These are phyloP conservation scores for Xylaria sp. DNA, from an alignment of 2,329 filamentous ascomycete species.

Conservation along the genomic window DNA sequence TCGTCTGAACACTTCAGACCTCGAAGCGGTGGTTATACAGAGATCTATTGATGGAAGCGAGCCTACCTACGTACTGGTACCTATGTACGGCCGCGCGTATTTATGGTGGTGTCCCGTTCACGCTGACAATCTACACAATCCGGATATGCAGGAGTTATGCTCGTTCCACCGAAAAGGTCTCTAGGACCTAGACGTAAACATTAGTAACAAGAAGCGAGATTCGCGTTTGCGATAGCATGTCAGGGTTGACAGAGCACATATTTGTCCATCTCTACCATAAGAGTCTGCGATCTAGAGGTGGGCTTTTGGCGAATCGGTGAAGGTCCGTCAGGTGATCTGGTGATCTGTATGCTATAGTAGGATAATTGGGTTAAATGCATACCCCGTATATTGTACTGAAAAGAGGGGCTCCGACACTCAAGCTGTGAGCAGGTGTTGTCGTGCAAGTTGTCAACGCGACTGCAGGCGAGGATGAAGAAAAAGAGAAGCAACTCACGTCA, in stretches of 20 bases:
- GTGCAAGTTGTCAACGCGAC: not conserved
- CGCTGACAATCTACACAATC: not conserved
- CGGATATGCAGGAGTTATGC: not conserved
- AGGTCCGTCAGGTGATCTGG: no score
- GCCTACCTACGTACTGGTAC: not conserved
- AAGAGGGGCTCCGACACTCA: not conserved
- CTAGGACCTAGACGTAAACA: not conserved
- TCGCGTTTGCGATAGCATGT: not conserved
- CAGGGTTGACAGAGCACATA: no score
- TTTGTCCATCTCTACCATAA: no score
- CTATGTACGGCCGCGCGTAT: not conserved
- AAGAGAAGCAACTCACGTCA: constrained; percentile 11
- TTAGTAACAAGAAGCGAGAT: constrained; percentile 3
- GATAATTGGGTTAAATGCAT: constrained; percentile 15
- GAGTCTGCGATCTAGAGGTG: no score
- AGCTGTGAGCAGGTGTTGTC: not conserved
- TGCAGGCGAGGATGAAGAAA: constrained; percentile 8
- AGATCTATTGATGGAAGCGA: not conserved
- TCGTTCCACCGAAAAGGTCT: not conserved
- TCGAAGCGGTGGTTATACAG: not conserved
- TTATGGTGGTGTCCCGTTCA: not conserved
- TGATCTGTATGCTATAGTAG: no score
- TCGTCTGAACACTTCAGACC: not conserved
- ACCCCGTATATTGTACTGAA: constrained; percentile 13
- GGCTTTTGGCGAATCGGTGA: no score